Evolutionary conservation across 2,329 filamentous ascomycete genomes (phyloP).

Genomic region (Raffaelea albimanens): DNA sequence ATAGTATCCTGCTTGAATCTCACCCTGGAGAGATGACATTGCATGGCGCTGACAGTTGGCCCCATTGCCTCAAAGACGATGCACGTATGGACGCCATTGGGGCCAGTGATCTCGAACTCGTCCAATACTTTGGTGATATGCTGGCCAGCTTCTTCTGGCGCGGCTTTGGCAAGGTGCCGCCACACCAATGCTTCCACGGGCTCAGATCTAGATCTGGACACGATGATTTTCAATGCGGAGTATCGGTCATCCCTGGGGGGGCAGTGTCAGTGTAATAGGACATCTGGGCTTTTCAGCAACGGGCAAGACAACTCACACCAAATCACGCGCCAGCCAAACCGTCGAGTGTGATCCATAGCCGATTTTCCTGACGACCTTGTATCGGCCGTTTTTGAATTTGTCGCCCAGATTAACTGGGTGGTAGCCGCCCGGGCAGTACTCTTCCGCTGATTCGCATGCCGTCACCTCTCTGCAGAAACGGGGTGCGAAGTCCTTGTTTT

Average conservation of each 20-base stretch:
- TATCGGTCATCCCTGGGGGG: not conserved
- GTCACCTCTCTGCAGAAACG: too few species aligned
- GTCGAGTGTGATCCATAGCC: slow-evolving; percentile 19
- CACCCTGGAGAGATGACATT: not conserved
- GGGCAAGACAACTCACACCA: slow-evolving; percentile 12
- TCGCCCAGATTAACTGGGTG: slow-evolving; percentile 20
- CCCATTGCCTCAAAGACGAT: slow-evolving; percentile 7
- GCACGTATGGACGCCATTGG: slow-evolving; percentile 7
- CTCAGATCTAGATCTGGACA: not conserved
- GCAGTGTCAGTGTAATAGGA: too few species aligned
- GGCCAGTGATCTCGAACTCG: not conserved
- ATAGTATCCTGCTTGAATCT: too few species aligned
- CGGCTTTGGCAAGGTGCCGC: not conserved
- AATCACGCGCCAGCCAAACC: slow-evolving; percentile 20
- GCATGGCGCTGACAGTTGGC: not conserved
- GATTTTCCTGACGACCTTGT: slow-evolving; percentile 20
- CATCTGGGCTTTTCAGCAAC: too few species aligned
- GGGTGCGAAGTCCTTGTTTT: too few species aligned
- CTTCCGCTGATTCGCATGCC: slow-evolving; percentile 17
- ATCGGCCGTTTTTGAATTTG: slow-evolving; percentile 16
- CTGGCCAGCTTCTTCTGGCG: not conserved
- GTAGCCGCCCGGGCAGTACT: slow-evolving; percentile 18
- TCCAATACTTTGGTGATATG: slow-evolving; percentile 1
- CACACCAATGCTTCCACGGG: not conserved
- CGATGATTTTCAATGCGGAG: not conserved